phyloP scores from a whole-genome alignment of 345 rosid genomes.

The Theobroma cacao region DNA sequence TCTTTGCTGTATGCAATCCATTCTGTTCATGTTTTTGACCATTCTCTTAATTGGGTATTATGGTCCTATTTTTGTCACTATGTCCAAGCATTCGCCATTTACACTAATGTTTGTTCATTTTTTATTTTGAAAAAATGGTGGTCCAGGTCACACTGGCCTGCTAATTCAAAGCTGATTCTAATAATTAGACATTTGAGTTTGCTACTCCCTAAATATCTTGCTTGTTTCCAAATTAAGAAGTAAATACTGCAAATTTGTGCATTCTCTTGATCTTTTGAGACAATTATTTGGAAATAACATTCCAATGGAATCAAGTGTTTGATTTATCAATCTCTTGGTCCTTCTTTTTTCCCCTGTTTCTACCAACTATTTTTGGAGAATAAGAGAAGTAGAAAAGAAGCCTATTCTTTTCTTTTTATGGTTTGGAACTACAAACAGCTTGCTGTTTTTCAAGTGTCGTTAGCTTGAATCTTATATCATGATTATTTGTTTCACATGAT shows the following conservation, averaged over 20 bases:
- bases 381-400: not conserved
- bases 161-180: not conserved
- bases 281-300: not conserved
- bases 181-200: not conserved
- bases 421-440: not conserved
- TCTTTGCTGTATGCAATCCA: not conserved
- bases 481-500: not conserved
- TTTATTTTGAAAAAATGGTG: not conserved
- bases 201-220: not conserved
- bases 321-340: not conserved
- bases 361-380: not conserved
- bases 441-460: not conserved
- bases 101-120: not conserved
- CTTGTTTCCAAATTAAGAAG: not conserved
- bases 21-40: no score
- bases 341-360: not conserved
- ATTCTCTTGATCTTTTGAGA: not conserved
- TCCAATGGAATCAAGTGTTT: not conserved
- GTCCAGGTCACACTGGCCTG: not conserved
- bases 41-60: not conserved
- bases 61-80: not conserved
- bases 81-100: not conserved
- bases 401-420: not conserved
- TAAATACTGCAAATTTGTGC: not conserved
- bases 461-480: not conserved